A percentile compares a stretch with the other conserved stretches of the same genome.
phyloP scores from a whole-genome alignment of 495 filamentous ascomycete species.

The Penicillium ochrochloron region DNA sequence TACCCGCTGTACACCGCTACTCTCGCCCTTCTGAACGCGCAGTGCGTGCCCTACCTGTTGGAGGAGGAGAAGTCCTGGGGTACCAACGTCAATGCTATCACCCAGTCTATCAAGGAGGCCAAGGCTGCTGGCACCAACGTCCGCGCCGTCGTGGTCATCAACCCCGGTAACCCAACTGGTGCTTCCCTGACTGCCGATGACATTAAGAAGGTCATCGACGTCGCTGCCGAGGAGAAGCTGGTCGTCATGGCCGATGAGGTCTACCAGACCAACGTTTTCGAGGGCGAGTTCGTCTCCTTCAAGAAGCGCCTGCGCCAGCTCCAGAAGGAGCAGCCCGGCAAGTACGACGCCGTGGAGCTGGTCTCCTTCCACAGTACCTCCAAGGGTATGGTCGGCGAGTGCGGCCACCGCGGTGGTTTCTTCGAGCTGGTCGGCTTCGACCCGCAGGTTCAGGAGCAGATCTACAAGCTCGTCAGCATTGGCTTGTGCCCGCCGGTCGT shows the following conservation, averaged over 20 bases:
- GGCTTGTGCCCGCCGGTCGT: conserved; percentile 93
- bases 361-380: conserved; percentile 84
- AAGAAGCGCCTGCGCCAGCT: conserved; percentile 85
- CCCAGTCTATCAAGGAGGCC: conserved; percentile 69
- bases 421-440: conserved; percentile 94
- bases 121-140: conserved; percentile 78
- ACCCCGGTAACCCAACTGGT: conserved; percentile 97
- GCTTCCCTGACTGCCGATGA: conserved; percentile 78
- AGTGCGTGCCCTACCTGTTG: conserved; percentile 88
- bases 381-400: conserved; percentile 98
- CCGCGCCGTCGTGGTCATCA: conserved; percentile 93
- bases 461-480: conserved; percentile 98
- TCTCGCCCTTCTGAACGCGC: conserved; percentile 80
- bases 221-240: conserved; percentile 83
- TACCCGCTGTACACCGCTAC: conserved; percentile 98
- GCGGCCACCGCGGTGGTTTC: conserved; percentile 95
- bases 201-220: conserved; percentile 77
- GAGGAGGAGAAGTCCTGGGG: conserved; percentile 86
- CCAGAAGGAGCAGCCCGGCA: conserved; percentile 71
- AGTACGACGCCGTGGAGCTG: conserved; percentile 85
- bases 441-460: conserved; percentile 81
- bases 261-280: conserved; percentile 98
- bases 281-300: conserved; percentile 91
- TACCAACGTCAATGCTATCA: conserved; percentile 79
- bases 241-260: conserved; percentile 96